Evolutionary conservation across 768 basidiomycete species (phyloP), one percentile per base, ranked within the genome.

Genomic region (Lanmaoa pseudosensibilis): DNA sequence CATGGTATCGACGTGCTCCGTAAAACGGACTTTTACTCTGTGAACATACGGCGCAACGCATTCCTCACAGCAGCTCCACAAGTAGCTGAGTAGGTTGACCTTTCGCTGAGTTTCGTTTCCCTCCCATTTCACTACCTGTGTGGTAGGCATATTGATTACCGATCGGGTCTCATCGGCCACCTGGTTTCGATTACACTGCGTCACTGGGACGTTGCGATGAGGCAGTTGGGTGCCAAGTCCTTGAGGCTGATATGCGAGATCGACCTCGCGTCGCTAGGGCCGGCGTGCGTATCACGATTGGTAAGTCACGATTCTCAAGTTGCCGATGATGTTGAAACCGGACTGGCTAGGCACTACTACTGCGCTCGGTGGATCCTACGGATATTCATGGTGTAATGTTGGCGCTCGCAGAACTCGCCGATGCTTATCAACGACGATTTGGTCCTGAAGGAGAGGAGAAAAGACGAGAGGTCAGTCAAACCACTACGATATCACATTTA

Each of bases 1-100:
- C 88, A 96, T 74, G 97, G 97, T 2, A 97, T 99, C 59, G 92
- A 94, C 66, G 89, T 98, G 25, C 77, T 99, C 44, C 81, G 86
- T 40, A 90, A 92, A 69, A 92, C 91, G 0, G 97, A 99, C 74
- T 98, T 98, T 72, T 98, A 93, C 74, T 88, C 93, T 39, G 90
- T 98, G 56, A 91, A 94, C 63, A 78, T 92, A 25, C 77, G 92
- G 50, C 80, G 88, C 60, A 89, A 92, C 60, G 87, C 96, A 0
- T 97, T 94, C 69, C 73, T 92, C n/a, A 72, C 79, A 16, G 91
- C 92, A 39, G 93, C 94, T 53, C 87, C 90, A 44, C 85, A 90
- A 65, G 91, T 97, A 43, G 91, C 94, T 32, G 80, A 83, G 94
- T 96, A 68, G 67, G 91, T 80, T 13, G 46, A n/a, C 19, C 36